phyloP scores from a whole-genome alignment of 2,329 filamentous ascomycete genomes.

The Pseudocercospora macadamiae region DNA sequence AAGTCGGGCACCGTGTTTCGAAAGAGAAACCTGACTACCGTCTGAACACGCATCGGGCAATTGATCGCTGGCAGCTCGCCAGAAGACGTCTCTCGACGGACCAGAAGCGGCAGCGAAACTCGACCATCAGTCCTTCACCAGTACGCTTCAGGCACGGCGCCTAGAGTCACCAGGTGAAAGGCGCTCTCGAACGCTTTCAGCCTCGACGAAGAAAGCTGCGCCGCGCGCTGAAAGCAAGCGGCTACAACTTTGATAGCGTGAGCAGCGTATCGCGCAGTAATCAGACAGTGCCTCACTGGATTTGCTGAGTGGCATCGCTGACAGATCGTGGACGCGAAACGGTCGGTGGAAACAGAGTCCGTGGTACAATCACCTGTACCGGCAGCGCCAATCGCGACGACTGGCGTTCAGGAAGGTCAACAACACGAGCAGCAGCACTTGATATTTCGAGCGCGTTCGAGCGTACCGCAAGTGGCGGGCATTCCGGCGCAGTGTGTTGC shows the following conservation, averaged over 20 bases:
- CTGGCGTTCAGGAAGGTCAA: neutral
- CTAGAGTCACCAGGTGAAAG: constrained; percentile 1
- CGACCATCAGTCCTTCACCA: constrained; percentile 1
- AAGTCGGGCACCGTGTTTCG: neutral
- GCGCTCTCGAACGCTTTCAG: neutral
- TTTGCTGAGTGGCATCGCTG: constrained; percentile 4
- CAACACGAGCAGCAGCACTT: neutral
- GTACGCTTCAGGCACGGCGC: neutral
- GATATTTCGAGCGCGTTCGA: constrained; percentile 1
- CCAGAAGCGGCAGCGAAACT: neutral
- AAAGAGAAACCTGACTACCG: neutral
- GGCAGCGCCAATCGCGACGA: neutral
- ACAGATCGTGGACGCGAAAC: constrained; percentile 10
- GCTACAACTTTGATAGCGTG: constrained; percentile 1
- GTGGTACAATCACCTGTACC: neutral
- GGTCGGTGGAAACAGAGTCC: constrained; percentile 4
- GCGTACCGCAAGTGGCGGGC: neutral
- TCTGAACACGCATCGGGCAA: neutral
- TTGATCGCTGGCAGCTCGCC: neutral
- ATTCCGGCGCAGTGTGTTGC: constrained; percentile 2
- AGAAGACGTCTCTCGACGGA: neutral
- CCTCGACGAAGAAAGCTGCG: neutral
- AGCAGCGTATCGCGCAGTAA: neutral
- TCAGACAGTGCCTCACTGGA: neutral
- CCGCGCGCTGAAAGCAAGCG: neutral